A percentile compares a stretch with the other conserved stretches of the same genome.
These are phyloP conservation scores for Carex myosuroides DNA, from an alignment of 176 grass and related monocot species.

Conservation along the genomic window DNA sequence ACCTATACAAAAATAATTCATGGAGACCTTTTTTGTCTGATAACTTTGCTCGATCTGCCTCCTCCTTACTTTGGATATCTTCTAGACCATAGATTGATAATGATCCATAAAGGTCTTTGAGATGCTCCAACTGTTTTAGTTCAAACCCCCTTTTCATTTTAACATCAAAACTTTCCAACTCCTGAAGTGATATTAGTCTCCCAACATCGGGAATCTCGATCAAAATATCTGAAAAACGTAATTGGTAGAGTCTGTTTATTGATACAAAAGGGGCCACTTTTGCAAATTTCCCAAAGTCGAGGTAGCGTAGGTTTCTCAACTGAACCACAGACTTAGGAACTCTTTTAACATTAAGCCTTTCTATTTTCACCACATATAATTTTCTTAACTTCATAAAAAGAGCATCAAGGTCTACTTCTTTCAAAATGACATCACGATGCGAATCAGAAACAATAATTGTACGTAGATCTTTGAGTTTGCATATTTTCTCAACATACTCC, in stretches of 20 bases:
- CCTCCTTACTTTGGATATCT: no score
- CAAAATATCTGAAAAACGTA: conserved; percentile 1
- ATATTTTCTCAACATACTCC: not conserved
- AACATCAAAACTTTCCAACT: not conserved
- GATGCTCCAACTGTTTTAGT: no score
- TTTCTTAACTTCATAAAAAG: not conserved
- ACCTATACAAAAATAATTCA: not conserved
- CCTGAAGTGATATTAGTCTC: no score
- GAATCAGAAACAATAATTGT: not conserved
- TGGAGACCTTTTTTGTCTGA: not conserved
- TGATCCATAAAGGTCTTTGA: no score
- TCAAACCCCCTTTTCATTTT: not conserved
- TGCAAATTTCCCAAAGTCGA: not conserved
- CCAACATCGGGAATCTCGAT: no score
- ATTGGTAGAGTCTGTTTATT: conserved; percentile 26
- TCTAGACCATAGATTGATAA: no score
- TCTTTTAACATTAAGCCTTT: not conserved
- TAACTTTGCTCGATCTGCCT: no score
- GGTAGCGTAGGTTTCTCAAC: conserved; percentile 15
- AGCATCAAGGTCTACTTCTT: not conserved
- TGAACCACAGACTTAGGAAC: not conserved
- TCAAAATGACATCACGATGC: not conserved
- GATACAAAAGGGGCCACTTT: not conserved
- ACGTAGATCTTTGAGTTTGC: not conserved
- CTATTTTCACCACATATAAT: not conserved